Percentiles rank a stretch among this genome's conserved stretches.
These are phyloP conservation scores for Mortierella antarctica DNA, from an alignment of 192 early-diverging fungal species.

Conservation along the genomic window DNA sequence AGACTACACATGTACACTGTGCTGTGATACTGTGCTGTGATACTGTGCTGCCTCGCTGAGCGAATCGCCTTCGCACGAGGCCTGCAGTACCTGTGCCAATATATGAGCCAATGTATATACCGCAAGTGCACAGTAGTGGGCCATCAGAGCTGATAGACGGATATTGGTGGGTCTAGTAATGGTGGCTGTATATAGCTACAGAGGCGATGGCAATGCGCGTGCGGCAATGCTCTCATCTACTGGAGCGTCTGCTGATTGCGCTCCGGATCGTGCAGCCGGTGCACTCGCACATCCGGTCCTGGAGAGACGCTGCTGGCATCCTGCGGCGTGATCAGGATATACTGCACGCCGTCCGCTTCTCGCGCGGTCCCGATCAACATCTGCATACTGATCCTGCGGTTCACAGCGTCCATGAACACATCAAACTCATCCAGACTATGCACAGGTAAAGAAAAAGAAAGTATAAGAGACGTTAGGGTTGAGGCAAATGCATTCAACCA, in stretches of 20 bases:
- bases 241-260: slow-evolving; percentile 50
- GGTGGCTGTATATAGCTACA: too few species aligned
- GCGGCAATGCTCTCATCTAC: neutral
- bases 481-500: neutral
- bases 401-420: slow-evolving; percentile 99
- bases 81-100: too few species aligned
- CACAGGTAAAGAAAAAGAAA: neutral
- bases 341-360: slow-evolving; percentile 78
- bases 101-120: too few species aligned
- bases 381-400: slow-evolving; percentile 85
- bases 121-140: too few species aligned
- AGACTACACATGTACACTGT: too few species aligned
- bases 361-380: slow-evolving; percentile 90
- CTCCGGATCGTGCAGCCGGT: slow-evolving; percentile 69
- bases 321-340: slow-evolving; percentile 97
- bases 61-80: too few species aligned
- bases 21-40: too few species aligned
- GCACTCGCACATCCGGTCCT: slow-evolving; percentile 67
- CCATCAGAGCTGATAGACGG: too few species aligned
- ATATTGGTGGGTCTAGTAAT: too few species aligned
- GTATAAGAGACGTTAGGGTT: neutral
- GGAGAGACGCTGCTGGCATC: slow-evolving; percentile 78
- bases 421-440: slow-evolving; percentile 96
- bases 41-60: too few species aligned
- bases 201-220: neutral